Evolutionary conservation across 2,329 filamentous ascomycete species (phyloP), one percentile per base, ranked within the genome.

Genomic region (Paecilomyces sp.): DNA sequence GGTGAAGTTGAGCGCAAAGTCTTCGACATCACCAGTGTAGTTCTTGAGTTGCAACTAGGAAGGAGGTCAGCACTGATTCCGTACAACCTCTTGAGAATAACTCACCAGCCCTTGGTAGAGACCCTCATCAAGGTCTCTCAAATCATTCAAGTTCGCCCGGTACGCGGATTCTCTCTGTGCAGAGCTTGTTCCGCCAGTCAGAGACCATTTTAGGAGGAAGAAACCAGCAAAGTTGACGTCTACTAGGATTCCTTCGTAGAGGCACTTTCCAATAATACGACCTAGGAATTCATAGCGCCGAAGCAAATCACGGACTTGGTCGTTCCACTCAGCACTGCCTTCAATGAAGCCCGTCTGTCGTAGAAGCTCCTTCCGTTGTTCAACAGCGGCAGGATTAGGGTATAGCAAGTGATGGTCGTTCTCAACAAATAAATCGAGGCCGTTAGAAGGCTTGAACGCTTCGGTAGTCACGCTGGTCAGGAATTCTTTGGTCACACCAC

Each of bases 401-500:
- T 94, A 97, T 7, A 97, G 81, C 2, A 95, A 78, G 66, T 95
- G 92, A 65, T 93, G 87, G 62, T 90, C 88, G 70, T 95, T 99
- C 57, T 91, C 87, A 4, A 87, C 79, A 69, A 99, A 99, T 63
- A 95, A 83, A 51, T 83, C 80, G 15, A 83, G 77, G 1, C 79
- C 77, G 22, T 79, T 77, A 2, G 83, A 77, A 1, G 84, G 80
- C 64, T 82, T 83, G 70, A 97, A 96, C 0, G 92, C 92, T 72
- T 97, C 90, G 22, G 83, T 87, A 1, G 91, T 96, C 55, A 96
- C 85, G 62, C 90, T 94, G 0, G 88, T 96, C 12, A 99, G 80
- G 63, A 99, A 99, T 69, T 99, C 94, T 67, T 99, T 99, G 1
- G 93, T 97, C 8, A 99, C 94, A 63, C 94, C 94, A 8, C 94